Base-by-base conservation (phyloP, 2,329 filamentous ascomycete species). In the Colletotrichum sp. region DNA sequence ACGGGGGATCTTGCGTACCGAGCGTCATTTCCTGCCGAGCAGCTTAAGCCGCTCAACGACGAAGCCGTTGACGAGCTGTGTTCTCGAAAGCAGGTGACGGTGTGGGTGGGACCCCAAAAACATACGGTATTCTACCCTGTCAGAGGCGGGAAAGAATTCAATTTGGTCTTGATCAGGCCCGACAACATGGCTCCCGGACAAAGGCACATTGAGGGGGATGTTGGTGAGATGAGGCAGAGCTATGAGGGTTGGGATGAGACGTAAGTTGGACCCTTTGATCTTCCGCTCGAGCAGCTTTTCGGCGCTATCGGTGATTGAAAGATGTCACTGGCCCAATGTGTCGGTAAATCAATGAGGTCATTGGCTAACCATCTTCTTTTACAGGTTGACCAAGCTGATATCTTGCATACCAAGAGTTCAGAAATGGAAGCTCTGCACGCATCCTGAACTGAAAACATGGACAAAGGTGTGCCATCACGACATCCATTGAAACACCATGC, bases 351-450 rank as follows among this genome's bases (percentile, higher is more conserved):
- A 21, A 51, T 3, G n/a, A 21, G n/a, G 7, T 51, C 7, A 51
- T 21, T 24, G 11, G n/a, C 43, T 51, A 24, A 51, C 6, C n/a
- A 58, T 31, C 9, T 13, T 3, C 9, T 13, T 3, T 12, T 21
- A 2, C 18, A 74, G 72, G 12, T 51, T 74, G n/a, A 36, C 11
- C 9, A 74, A 73, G 27, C 38, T 74, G 15, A 47, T 74, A 4
- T 73, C 69, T 8, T 36, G 36, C 47, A 63, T 69, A 24, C 24
- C 64, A 24, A 12, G 36, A 8, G 72, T 74, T 4, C 65, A 72
- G n/a, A 74, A 74, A 38, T 74, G 72, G 72, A 73, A 62, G 57
- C 58, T 68, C 5, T 64, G 69, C 34, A 68, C 64, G 18, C 72
- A 64, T 5, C 36, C 69, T 1, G 38, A 57, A 27, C 18, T 74